phyloP scores from a whole-genome alignment of 345 rosid species.

The Bruguiera parviflora region DNA sequence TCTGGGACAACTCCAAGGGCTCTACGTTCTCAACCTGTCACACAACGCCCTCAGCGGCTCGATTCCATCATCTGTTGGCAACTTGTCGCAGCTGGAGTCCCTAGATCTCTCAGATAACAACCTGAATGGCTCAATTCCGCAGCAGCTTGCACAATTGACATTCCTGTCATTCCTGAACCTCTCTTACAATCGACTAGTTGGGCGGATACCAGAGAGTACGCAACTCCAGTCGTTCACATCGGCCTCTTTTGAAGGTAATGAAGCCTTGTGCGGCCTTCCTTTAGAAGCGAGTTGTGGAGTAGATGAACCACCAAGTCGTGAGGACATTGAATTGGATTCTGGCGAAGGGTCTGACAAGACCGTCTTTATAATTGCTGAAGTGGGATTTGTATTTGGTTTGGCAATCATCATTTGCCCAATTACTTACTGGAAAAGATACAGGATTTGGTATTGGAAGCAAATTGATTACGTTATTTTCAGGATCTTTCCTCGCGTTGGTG shows the following conservation, averaged over 20 bases:
- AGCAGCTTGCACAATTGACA: slow-evolving; percentile 7
- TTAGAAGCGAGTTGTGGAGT: neutral
- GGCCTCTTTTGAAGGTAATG: slow-evolving; percentile 11
- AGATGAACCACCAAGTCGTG: neutral
- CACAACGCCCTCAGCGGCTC: slow-evolving; percentile 11
- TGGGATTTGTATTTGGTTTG: slow-evolving; percentile 3
- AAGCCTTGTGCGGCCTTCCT: slow-evolving; percentile 11
- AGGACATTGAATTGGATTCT: neutral
- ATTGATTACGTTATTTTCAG: slow-evolving; percentile 4
- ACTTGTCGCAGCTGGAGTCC: slow-evolving; percentile 14
- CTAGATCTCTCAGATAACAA: slow-evolving; percentile 19
- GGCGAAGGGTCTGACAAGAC: neutral
- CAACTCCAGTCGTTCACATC: slow-evolving; percentile 11
- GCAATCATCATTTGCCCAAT: neutral
- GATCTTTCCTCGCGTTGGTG: neutral
- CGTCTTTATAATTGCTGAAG: neutral
- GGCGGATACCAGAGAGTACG: slow-evolving; percentile 6
- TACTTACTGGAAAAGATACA: neutral
- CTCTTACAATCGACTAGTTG: slow-evolving; percentile 11
- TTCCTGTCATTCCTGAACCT: slow-evolving; percentile 23
- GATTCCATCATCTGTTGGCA: slow-evolving; percentile 18
- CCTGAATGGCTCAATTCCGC: slow-evolving; percentile 16
- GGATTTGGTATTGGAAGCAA: slow-evolving; percentile 3
- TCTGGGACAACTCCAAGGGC: slow-evolving; percentile 17
- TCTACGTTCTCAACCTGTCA: slow-evolving; percentile 23